Evolutionary conservation across 257 asterid genomes (phyloP), one percentile per base, ranked within the genome.

Genomic region (Solanum chilense): DNA sequence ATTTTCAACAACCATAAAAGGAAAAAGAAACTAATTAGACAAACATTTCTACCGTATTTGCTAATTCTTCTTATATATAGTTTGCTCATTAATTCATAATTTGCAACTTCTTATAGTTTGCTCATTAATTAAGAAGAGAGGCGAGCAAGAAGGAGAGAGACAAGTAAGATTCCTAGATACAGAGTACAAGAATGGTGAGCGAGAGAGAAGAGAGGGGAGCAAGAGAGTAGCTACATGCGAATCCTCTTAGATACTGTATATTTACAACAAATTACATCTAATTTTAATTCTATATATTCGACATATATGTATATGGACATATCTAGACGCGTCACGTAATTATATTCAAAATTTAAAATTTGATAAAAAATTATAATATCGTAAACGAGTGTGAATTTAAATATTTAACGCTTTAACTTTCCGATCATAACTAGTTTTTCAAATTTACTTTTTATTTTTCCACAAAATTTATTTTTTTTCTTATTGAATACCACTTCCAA

Each of bases 141-240:
- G 1, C 0, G 11, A 56, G 64, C 5, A 0, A 18, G 5, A 56
- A 11, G 1, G 3, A n/a, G n/a, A 56, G n/a, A 18, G 5, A 0
- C 25, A 5, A 56, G 2, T 20, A n/a, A 56, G 64, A 52, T 52
- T 9, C 11, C 5, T 1, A 1, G 1, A 56, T 56, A 56, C 11
- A 18, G 33, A 31, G 33, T 0, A 31, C 0, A 15, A 45, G 16
- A 12, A 16, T 45, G 16, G 6, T 5, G 4, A 11, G 47, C 14
- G 16, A 45, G 49, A 45, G 49, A 49, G 68, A 5, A 58, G 27
- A 58, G 27, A 20, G n/a, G n/a, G 5, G 4, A 21, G 13, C 1
- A 27, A 58, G 69, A 62, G 29, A 62, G 7, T 62, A n/a, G 1
- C 10, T 62, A 62, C 15, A 62, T n/a, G 16, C 0, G 7, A 23